Evolutionary conservation across 2,329 filamentous ascomycete genomes (phyloP), one percentile per base, ranked within the genome.

Genomic region (Leptographium lundbergii): DNA sequence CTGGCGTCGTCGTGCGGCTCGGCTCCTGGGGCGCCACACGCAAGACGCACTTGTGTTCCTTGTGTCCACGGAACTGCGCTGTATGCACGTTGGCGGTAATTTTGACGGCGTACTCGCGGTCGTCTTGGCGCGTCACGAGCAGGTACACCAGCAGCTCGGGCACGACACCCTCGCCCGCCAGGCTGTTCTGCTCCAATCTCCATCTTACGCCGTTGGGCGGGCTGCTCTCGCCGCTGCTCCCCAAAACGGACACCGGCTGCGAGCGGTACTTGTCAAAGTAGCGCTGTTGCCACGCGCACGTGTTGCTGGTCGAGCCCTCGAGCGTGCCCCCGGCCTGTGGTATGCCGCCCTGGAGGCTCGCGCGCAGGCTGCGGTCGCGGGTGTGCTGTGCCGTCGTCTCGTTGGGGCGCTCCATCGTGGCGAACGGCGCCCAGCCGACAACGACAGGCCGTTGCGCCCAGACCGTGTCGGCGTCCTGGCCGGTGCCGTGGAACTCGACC

Each of bases 351-450:
- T 25, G 34, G 36, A 54, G n/a, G 34, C 55, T 22, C 7, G n/a
- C 50, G 17, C 22, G 13, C 17, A 39, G 1, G 52, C 27, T 54
- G n/a, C 36, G 19, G 13, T 56, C n/a, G 24, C 24, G n/a, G 17
- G 45, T 58, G 24, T 48, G 6, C 27, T 61, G 6, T 14, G 52
- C 56, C 13, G 52, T 56, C 14, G 56, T 58, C 47, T 56, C 53
- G 47, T 61, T 58, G 42, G 42, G 6, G 2, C 36, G 42, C 56
- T 36, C 48, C 53, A 52, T 48, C 24, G 42, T 48, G 52, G 52
- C 47, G 47, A 58, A 61, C 29, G 59, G 59, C 47, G 59, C 59
- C 59, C 59, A 61, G 36, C 52, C 59, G n/a, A 58, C 47, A 4
- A 61, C 56, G 24, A 45, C 45, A 22, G 58, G 58, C 25, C 32